Evolutionary conservation across 306 rosid species (phyloP), one percentile per base, ranked within the genome.

Genomic region (Cicer judaicum): DNA sequence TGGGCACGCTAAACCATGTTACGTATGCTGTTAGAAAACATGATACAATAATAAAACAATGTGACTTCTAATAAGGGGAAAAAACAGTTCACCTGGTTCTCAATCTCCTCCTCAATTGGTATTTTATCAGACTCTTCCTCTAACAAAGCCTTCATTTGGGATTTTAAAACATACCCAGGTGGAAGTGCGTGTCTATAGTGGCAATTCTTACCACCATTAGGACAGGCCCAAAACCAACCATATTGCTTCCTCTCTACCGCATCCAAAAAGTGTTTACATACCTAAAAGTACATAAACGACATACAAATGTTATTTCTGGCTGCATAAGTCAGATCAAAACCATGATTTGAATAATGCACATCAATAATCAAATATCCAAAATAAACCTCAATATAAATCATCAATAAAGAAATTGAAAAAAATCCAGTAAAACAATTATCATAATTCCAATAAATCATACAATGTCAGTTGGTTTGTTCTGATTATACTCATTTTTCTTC

Each of bases 111-210:
- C 81, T 92, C 96, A 44, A 92, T 85, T 48, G 98, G 64, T 67
- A 95, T 54, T 83, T 88, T 92, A 0, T 90, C 85, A 61, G 79
- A 16, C 78, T 95, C 99, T 72, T 89, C 91, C 59, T 89, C 97
- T 54, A 94, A 86, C 76, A 94, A 88, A 60, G 96, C 96, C 88
- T 92, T 92, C 99, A 95, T 95, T 86, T 92, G 99, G 75, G 99
- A 95, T 81, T 95, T 95, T 50, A 95, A 87, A 75, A 92, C 7
- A 83, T 92, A 95, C 62, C 99, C 99, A 4, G 98, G 89, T 34
- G 98, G 98, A 73, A 95, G 98, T 65, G 99, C 99, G 85, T 94
- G 99, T 78, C 97, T 90, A 78, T 94, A 94, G 72, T 90, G 96
- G 86, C 99, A 95, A 42, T 86, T 93, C 83, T 88, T 89, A 70